A percentile compares a stretch with the other conserved stretches of the same genome.
Evolutionary conservation across 2,329 filamentous ascomycete species (phyloP).

Genomic region (Epichloe baconii): DNA sequence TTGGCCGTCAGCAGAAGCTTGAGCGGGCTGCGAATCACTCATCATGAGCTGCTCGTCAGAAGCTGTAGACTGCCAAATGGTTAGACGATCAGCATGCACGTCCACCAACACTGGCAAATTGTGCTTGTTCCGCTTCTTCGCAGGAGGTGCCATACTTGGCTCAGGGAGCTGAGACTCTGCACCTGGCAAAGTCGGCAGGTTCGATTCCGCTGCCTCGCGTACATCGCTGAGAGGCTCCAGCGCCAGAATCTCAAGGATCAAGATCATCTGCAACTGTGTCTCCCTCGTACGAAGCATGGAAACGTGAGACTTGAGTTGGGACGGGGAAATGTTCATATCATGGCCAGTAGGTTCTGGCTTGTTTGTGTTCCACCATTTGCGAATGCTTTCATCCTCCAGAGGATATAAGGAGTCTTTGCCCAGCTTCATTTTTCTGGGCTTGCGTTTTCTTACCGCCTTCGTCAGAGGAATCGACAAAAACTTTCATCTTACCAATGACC

Average conservation of each 20-base stretch:
- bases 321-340: constrained; percentile 32
- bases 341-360: constrained; percentile 38
- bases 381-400: constrained; percentile 49
- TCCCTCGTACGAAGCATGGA: constrained; percentile 58
- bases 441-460: constrained; percentile 33
- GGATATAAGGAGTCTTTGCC: constrained; percentile 58
- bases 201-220: constrained; percentile 28
- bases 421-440: constrained; percentile 50
- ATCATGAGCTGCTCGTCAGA: constrained; percentile 41
- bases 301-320: constrained; percentile 48
- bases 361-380: constrained; percentile 55
- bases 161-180: constrained; percentile 16
- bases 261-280: constrained; percentile 67
- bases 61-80: constrained; percentile 72
- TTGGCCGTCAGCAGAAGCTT: constrained; percentile 20
- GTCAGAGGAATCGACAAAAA: constrained; percentile 42
- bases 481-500: constrained; percentile 44
- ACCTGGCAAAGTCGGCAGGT: constrained; percentile 32
- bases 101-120: constrained; percentile 56
- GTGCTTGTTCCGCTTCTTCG: constrained; percentile 47
- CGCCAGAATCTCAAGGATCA: constrained; percentile 65
- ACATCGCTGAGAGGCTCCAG: constrained; percentile 42
- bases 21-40: constrained; percentile 32
- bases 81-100: constrained; percentile 62
- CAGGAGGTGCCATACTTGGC: constrained; percentile 15